A percentile compares a stretch with the other conserved stretches of the same genome.
These are phyloP conservation scores for Hyaloscypha variabilis DNA, from an alignment of 495 filamentous ascomycete genomes.

Conservation along the genomic window DNA sequence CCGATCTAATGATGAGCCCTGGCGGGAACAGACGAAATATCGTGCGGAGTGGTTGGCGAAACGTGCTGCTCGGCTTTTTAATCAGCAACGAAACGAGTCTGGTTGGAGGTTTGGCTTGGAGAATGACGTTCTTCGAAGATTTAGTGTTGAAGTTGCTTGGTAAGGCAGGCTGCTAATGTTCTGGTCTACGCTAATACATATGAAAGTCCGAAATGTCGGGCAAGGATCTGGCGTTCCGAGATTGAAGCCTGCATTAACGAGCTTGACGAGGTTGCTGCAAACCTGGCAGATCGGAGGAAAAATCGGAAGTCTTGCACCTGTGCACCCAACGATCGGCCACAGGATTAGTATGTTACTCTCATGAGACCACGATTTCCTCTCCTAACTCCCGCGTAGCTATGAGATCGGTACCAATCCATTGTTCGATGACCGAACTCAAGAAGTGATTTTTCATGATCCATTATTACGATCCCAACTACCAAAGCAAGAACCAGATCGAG, in stretches of 20 bases:
- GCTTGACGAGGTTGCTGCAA: slow-evolving; percentile 5
- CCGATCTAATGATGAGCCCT: slow-evolving; percentile 22
- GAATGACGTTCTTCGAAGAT: slow-evolving; percentile 20
- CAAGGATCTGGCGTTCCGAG: slow-evolving; percentile 25
- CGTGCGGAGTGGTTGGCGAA: slow-evolving; percentile 22
- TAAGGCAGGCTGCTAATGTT: slow-evolving; percentile 5
- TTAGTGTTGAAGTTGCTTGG: slow-evolving; percentile 26
- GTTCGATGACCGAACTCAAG: slow-evolving; percentile 22
- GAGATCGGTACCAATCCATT: slow-evolving; percentile 21
- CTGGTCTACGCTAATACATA: slow-evolving; percentile 8
- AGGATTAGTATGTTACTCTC: slow-evolving; percentile 20
- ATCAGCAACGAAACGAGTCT: slow-evolving; percentile 21
- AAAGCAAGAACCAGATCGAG: slow-evolving; percentile 26
- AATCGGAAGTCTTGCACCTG: slow-evolving; percentile 25
- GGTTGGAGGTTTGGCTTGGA: slow-evolving; percentile 23
- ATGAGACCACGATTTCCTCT: slow-evolving; percentile 8
- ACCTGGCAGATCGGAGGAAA: slow-evolving; percentile 18
- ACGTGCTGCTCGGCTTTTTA: slow-evolving; percentile 16
- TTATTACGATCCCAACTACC: slow-evolving; percentile 21
- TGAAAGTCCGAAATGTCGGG: slow-evolving; percentile 23
- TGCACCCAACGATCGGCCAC: slow-evolving; percentile 15
- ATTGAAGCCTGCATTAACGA: slow-evolving; percentile 22
- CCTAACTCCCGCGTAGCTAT: slow-evolving; percentile 15
- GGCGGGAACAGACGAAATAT: slow-evolving; percentile 20
- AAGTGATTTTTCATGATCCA: slow-evolving; percentile 21